These are phyloP conservation scores for Calonectria pseudoreteaudii DNA, from an alignment of 2,329 filamentous ascomycete species.

Conservation along the genomic window DNA sequence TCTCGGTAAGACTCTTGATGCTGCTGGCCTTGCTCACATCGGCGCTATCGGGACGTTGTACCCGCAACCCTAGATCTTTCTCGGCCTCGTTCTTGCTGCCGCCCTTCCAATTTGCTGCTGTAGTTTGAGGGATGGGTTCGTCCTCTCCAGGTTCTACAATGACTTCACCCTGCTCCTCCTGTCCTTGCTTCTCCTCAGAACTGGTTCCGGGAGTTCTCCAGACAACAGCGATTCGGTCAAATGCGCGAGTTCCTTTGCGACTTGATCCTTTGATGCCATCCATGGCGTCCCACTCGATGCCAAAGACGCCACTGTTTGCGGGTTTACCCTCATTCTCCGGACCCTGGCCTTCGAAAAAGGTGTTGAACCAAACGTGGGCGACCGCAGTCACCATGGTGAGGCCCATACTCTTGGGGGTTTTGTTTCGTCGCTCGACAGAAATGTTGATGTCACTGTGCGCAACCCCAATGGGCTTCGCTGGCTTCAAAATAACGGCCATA, in stretches of 20 bases:
- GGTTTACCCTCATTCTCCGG: conserved; percentile 75
- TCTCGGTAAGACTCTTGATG: conserved; percentile 57
- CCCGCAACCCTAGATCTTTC: conserved; percentile 77
- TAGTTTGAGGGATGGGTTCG: conserved; percentile 76
- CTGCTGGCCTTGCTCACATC: conserved; percentile 81
- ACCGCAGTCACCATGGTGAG: conserved; percentile 92
- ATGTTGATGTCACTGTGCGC: conserved; percentile 91
- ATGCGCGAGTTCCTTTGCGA: conserved; percentile 82
- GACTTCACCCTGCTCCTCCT: conserved; percentile 57
- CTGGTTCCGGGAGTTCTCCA: conserved; percentile 70
- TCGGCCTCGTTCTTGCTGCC: conserved; percentile 56
- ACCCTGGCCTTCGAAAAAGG: conserved; percentile 87
- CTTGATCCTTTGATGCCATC: conserved; percentile 94
- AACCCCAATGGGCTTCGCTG: conserved; percentile 74
- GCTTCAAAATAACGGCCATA: conserved; percentile 83
- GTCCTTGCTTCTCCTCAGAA: conserved; percentile 63
- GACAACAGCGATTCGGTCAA: conserved; percentile 86
- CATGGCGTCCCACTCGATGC: conserved; percentile 75
- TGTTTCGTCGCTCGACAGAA: conserved; percentile 87
- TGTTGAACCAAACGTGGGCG: conserved; percentile 97
- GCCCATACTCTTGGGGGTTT: conserved; percentile 79
- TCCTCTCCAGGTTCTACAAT: conserved; percentile 73
- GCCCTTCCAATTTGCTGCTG: conserved; percentile 81
- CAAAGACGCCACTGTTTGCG: conserved; percentile 73
- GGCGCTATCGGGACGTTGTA: conserved; percentile 72